Percentiles rank a stretch among this genome's conserved stretches.
Evolutionary conservation across 371 early-diverging fungal species (phyloP).

Genomic region (Haplosporangium sp.): DNA sequence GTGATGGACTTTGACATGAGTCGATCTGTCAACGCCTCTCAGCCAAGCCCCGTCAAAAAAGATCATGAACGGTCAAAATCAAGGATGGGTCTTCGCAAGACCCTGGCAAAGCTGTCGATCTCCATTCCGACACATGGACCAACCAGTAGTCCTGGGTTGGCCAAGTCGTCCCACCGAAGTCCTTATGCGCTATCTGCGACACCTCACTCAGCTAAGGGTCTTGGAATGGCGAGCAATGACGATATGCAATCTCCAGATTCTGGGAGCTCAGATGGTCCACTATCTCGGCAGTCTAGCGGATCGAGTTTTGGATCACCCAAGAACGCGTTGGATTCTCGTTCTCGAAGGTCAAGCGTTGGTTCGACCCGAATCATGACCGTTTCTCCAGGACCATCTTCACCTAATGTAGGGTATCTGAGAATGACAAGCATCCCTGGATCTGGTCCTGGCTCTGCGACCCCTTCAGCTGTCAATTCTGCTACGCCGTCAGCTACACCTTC

Average conservation of each 20-base stretch:
- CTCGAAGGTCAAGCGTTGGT: slow-evolving; percentile 37
- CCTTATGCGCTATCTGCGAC: slow-evolving; percentile 13
- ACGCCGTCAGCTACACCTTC: background rate
- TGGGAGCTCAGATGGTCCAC: slow-evolving; percentile 12
- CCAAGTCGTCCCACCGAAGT: slow-evolving; percentile 13
- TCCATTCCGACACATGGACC: slow-evolving; percentile 30
- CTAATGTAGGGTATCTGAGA: background rate
- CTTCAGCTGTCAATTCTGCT: slow-evolving; percentile 2
- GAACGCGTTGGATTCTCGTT: slow-evolving; percentile 12
- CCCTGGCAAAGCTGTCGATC: slow-evolving; percentile 45
- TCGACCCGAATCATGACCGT: slow-evolving; percentile 31
- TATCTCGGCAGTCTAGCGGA: slow-evolving; percentile 40
- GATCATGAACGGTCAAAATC: slow-evolving; percentile 22
- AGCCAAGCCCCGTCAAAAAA: slow-evolving; percentile 7
- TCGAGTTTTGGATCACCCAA: slow-evolving; percentile 36
- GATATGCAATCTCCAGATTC: slow-evolving; percentile 16
- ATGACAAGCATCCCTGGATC: slow-evolving; percentile 4
- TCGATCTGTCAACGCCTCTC: slow-evolving; percentile 13
- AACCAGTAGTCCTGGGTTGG: background rate
- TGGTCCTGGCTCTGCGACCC: background rate
- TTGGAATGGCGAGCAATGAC: slow-evolving; percentile 18
- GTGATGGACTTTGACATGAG: slow-evolving; percentile 30
- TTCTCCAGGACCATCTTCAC: slow-evolving; percentile 33
- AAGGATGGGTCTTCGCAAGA: slow-evolving; percentile 34
- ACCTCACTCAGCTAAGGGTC: slow-evolving; percentile 25